Conservation (phyloP, 306 rosid genomes). For the Dryas alaskensis region DNA sequence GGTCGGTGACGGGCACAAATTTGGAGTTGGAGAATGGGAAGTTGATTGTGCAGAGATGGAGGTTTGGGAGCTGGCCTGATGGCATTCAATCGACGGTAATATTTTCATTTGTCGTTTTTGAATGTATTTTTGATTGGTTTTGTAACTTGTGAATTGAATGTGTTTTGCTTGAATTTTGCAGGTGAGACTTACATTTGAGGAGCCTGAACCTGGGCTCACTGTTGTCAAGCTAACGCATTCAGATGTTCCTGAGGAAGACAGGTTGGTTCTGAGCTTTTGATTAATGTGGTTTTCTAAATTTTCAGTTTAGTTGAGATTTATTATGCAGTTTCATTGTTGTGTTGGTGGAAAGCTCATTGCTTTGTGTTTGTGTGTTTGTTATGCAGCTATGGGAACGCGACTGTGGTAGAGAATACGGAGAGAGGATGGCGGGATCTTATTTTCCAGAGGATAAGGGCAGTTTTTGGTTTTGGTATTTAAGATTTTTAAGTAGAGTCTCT, state of each 20-base stretch:
- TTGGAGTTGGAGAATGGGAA: conserved; percentile 81
- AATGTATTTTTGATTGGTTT: background rate
- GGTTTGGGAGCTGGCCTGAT: conserved; percentile 89
- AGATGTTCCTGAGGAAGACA: conserved; percentile 90
- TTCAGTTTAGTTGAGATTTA: too few species aligned
- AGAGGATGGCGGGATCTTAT: conserved; percentile 98
- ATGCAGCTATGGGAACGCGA: conserved; percentile 86
- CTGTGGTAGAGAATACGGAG: conserved; percentile 96
- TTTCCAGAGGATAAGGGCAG: conserved; percentile 92
- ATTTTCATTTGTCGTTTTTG: background rate
- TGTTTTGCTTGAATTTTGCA: conserved; percentile 29
- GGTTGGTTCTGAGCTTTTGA: conserved; percentile 39
- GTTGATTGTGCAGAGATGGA: conserved; percentile 83
- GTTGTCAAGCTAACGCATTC: conserved; percentile 66
- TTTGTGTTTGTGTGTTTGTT: conserved; percentile 1
- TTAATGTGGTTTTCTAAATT: background rate
- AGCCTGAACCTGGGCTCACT: conserved; percentile 83
- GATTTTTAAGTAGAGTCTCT: conserved; percentile 1
- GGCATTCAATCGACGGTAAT: conserved; percentile 67
- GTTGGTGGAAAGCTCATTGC: background rate
- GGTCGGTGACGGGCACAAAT: conserved; percentile 77
- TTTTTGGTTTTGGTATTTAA: conserved; percentile 89
- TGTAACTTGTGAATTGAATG: conserved; percentile 1
- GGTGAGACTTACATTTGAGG: conserved; percentile 83
- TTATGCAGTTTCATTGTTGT: background rate